phyloP scores from a whole-genome alignment of 2,329 filamentous ascomycete species.

The Atkinsonella texensis region DNA sequence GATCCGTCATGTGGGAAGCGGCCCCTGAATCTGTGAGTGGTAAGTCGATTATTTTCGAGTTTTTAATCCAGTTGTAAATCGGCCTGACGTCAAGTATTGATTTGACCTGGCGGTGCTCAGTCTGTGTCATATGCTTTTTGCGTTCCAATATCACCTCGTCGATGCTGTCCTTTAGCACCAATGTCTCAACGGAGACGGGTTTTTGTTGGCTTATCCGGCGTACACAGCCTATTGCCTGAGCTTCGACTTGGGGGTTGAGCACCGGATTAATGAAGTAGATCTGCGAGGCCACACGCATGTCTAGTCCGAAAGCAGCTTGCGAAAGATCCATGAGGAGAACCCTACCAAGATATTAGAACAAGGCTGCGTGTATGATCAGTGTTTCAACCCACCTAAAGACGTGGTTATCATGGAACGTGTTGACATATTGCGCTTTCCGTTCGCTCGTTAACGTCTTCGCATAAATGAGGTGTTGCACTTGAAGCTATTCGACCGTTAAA shows the following conservation, averaged over 20 bases:
- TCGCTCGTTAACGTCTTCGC: constrained; percentile 48
- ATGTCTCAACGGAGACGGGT: constrained; percentile 72
- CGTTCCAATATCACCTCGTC: constrained; percentile 75
- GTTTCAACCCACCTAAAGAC: constrained; percentile 39
- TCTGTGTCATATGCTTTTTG: constrained; percentile 61
- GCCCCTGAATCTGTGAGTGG: constrained; percentile 18
- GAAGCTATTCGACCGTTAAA: constrained; percentile 27
- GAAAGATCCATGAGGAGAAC: constrained; percentile 87
- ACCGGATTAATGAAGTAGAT: constrained; percentile 87
- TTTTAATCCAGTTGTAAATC: constrained; percentile 48
- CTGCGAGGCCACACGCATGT: constrained; percentile 70
- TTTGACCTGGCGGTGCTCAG: constrained; percentile 44
- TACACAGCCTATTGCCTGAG: constrained; percentile 82
- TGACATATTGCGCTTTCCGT: constrained; percentile 62
- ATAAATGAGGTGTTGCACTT: constrained; percentile 54
- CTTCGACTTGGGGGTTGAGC: constrained; percentile 72
- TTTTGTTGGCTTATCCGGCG: constrained; percentile 76
- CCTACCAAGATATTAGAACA: constrained; percentile 18
- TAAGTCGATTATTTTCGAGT: constrained; percentile 32
- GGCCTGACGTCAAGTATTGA: constrained; percentile 44
- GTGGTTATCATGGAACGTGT: constrained; percentile 59
- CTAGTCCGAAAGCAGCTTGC: constrained; percentile 78
- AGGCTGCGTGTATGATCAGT: neutral
- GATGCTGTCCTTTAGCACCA: constrained; percentile 68
- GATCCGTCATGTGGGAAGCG: constrained; percentile 35